phyloP scores from a whole-genome alignment of 495 filamentous ascomycete genomes.

The Choiromyces venosus region DNA sequence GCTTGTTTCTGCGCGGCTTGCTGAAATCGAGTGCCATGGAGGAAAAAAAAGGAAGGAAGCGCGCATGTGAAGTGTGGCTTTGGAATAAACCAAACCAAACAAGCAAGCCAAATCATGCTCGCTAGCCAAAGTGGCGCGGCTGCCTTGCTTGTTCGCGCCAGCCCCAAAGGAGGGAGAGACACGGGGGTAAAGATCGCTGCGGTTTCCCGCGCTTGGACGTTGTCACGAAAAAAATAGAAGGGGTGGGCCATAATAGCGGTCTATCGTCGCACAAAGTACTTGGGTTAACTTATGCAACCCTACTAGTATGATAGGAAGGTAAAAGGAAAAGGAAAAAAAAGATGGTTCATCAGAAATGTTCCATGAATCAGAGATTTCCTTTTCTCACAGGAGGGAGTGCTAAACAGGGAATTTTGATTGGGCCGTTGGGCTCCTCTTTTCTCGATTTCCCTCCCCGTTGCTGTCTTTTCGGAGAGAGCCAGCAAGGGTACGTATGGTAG shows the following conservation, averaged over 20 bases:
- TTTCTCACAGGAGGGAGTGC: background rate
- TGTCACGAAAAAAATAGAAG: background rate
- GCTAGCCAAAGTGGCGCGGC: background rate
- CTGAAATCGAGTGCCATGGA: background rate
- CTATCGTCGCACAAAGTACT: background rate
- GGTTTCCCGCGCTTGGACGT: background rate
- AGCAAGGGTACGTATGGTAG: no score
- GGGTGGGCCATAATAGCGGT: background rate
- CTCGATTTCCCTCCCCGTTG: background rate
- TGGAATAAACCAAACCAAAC: background rate
- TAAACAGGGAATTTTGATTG: background rate
- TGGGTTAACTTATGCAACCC: background rate
- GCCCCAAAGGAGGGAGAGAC: background rate
- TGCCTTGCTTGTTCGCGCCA: background rate
- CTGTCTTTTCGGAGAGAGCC: background rate
- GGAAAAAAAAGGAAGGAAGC: background rate
- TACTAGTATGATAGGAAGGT: background rate
- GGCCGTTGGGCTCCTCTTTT: background rate
- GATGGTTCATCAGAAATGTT: background rate
- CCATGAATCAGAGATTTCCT: background rate
- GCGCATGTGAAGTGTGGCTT: background rate
- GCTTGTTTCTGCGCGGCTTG: background rate
- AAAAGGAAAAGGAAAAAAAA: background rate
- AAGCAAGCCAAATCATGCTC: background rate
- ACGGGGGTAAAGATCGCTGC: background rate